phyloP scores from a whole-genome alignment of 2,329 filamentous ascomycete species.

The Pseudomassariella vexata region DNA sequence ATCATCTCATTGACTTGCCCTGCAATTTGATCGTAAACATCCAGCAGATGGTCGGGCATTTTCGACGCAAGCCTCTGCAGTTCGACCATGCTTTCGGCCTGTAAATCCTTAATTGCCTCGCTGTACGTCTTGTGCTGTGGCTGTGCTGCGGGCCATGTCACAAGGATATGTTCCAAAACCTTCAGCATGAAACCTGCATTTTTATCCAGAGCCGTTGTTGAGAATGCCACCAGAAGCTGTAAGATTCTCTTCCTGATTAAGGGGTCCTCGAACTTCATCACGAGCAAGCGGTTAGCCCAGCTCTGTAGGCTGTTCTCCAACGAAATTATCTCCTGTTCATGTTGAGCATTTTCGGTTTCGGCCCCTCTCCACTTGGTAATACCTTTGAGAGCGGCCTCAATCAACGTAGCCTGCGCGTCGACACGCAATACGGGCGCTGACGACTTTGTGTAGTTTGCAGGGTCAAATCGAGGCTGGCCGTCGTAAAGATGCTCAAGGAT shows the following conservation, averaged over 20 bases:
- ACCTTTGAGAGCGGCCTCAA: conserved; percentile 83
- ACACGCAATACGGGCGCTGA: conserved; percentile 70
- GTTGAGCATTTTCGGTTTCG: conserved; percentile 11
- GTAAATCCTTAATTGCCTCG: conserved; percentile 84
- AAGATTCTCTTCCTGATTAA: conserved; percentile 76
- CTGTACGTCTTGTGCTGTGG: conserved; percentile 69
- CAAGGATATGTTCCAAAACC: conserved; percentile 84
- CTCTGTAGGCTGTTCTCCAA: conserved; percentile 61
- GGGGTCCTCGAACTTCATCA: conserved; percentile 72
- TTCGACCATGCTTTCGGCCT: conserved; percentile 78
- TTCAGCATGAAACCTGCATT: conserved; percentile 79
- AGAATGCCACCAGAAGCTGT: conserved; percentile 78
- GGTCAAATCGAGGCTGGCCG: conserved; percentile 59
- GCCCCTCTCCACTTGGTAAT: conserved; percentile 68
- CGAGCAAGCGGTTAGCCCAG: conserved; percentile 69
- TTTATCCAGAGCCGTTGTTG: conserved; percentile 71
- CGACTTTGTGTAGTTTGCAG: conserved; percentile 60
- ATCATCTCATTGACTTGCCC: conserved; percentile 76
- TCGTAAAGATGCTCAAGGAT: conserved; percentile 72
- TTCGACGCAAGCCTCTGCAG: conserved; percentile 82
- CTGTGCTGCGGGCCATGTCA: conserved; percentile 70
- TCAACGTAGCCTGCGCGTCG: conserved; percentile 84
- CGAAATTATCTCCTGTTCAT: conserved; percentile 44
- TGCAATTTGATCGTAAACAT: conserved; percentile 84
- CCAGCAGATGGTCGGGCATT: conserved; percentile 84